Base-by-base conservation (phyloP, 106 monocot genomes). In the Gastrodia elata region DNA sequence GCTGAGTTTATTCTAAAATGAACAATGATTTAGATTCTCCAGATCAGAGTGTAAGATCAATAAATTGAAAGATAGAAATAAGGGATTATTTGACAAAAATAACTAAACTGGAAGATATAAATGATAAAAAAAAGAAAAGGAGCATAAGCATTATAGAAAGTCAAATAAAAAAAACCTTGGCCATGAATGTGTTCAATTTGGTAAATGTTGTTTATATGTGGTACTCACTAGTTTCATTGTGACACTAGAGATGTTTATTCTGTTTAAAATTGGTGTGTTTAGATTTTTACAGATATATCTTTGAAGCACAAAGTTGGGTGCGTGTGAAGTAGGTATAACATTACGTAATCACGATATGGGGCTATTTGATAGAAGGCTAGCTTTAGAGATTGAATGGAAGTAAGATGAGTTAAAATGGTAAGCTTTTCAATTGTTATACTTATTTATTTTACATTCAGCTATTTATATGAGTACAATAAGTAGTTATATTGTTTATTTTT, bases 21-120 rank as follows among this genome's bases (percentile, higher is more conserved):
- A 24, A 61, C 32, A 61, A 4, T 30, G 61, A 61, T 61, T 61
- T 61, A 61, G 32, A 61, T 61, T 61, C 61, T 61, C 61, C 13
- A 9, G 28, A 61, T 61, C 3, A 30, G 32, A 61, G 10, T 61
- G 22, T 27, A 61, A 2, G 30, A 61, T 61, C 32, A 15, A 11
- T 22, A 61, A 13, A 61, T 61, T 32, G 61, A 33, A 6, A 13
- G 32, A 61, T 27, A 32, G 30, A 61, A 9, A 30, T 24, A 32
- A 52, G 7, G 52, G 52, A 52, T 52, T 52, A 5, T 52, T 18
- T 6, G 5, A 52, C 5, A 52, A 7, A 52, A 9, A 13, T 48
- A 22, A 0, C n/a, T 22, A 7, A 52, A 52, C 4, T 2, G 52
- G 20, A 52, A n/a, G n/a, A 22, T 52, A 22, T 52, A 22, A 6